A percentile compares a stretch with the other conserved stretches of the same genome.
Conservation (phyloP, 2,329 filamentous ascomycete species). For the Penicillium sp. region DNA sequence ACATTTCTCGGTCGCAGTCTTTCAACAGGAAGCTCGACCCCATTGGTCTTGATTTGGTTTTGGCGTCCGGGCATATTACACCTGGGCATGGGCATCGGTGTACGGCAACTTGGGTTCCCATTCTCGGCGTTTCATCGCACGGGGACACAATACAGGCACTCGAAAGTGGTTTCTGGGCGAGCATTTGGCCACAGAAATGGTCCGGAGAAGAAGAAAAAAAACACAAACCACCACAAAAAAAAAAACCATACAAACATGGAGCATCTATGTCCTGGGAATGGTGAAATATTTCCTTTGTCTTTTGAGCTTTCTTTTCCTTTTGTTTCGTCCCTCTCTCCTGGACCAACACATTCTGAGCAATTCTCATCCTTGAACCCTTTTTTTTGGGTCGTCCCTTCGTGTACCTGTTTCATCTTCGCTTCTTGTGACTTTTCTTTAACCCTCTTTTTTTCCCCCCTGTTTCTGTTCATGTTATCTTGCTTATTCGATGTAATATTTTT, state of each 20-base stretch:
- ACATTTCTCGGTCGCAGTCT: constrained; percentile 27
- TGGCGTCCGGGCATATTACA: constrained; percentile 39
- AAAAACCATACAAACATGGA: constrained; percentile 21
- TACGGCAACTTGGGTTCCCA: constrained; percentile 19
- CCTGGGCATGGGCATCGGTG: constrained; percentile 26
- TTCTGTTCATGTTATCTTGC: constrained; percentile 27
- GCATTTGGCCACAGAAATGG: constrained; percentile 6
- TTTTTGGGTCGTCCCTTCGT: constrained; percentile 39
- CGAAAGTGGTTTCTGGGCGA: constrained; percentile 3
- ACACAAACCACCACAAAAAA: constrained; percentile 9
- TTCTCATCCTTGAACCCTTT: constrained; percentile 5
- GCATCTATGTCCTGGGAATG: constrained; percentile 16
- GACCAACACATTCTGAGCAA: constrained; percentile 25
- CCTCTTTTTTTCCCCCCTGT: constrained; percentile 12
- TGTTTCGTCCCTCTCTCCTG: constrained; percentile 19
- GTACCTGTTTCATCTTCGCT: constrained; percentile 40
- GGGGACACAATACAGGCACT: constrained; percentile 9
- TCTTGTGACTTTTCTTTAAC: constrained; percentile 27
- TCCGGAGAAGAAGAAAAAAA: constrained; percentile 16
- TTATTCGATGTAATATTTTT: constrained; percentile 39
- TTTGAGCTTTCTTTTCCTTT: constrained; percentile 36
- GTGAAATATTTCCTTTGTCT: constrained; percentile 52
- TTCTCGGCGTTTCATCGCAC: constrained; percentile 10
- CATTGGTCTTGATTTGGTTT: constrained; percentile 31
- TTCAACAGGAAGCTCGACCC: constrained; percentile 27